A percentile compares a stretch with the other conserved stretches of the same genome.
phyloP scores from a whole-genome alignment of 441 rosid species.

The Gossypium schwendimanii region DNA sequence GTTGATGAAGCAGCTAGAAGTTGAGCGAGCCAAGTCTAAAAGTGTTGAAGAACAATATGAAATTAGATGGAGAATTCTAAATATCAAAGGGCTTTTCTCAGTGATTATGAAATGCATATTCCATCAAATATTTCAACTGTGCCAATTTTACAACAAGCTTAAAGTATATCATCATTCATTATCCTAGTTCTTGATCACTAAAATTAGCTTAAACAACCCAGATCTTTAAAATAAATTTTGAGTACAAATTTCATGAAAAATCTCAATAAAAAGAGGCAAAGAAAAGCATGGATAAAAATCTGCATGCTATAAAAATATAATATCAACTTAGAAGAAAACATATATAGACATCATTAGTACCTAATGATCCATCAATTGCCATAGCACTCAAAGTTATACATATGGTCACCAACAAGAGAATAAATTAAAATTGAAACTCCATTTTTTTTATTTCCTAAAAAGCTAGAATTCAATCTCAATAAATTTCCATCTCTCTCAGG shows the following conservation, averaged over 20 bases:
- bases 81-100: too few relatives aligned
- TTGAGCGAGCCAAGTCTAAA: too few relatives aligned
- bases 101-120: too few relatives aligned
- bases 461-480: conserved; percentile 13
- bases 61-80: too few relatives aligned
- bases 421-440: conserved; percentile 22
- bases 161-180: background rate
- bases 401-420: background rate
- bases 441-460: conserved; percentile 17
- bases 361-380: conserved; percentile 42
- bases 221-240: background rate
- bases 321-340: background rate
- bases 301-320: background rate
- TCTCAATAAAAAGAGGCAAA: background rate
- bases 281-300: conserved; percentile 13
- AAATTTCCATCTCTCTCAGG: conserved; percentile 16
- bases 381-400: conserved; percentile 17
- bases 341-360: conserved; percentile 25
- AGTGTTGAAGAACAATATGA: too few relatives aligned
- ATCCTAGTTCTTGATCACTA: background rate
- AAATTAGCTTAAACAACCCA: conserved; percentile 5
- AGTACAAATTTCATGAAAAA: conserved; percentile 9
- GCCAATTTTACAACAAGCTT: too few relatives aligned
- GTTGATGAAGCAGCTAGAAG: too few relatives aligned
- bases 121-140: too few relatives aligned